Evolutionary conservation across 2,329 filamentous ascomycete species (phyloP).

Genomic region (Verticillium tricorpus): DNA sequence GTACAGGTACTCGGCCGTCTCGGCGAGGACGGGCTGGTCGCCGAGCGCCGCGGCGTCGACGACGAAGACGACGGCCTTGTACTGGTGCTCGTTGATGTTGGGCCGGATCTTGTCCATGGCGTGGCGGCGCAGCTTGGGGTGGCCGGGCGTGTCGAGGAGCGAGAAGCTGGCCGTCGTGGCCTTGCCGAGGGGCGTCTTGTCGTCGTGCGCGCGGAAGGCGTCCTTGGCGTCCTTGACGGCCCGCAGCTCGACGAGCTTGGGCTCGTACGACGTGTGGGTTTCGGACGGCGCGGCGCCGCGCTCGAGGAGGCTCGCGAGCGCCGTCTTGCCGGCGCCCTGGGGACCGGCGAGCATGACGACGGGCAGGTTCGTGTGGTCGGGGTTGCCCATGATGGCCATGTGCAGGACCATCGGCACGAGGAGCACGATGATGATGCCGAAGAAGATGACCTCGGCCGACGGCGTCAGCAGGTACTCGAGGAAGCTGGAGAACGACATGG

Average conservation of each 20-base stretch:
- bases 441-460: slow-evolving; percentile 56
- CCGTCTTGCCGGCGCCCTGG: slow-evolving; percentile 80
- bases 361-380: slow-evolving; percentile 63
- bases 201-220: slow-evolving; percentile 44
- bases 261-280: slow-evolving; percentile 53
- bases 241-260: slow-evolving; percentile 50
- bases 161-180: not conserved
- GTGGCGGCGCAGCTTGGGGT: slow-evolving; percentile 79
- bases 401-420: slow-evolving; percentile 75
- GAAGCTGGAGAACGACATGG: slow-evolving; percentile 34
- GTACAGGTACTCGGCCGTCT: slow-evolving; percentile 81
- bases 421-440: slow-evolving; percentile 68
- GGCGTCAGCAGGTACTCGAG: slow-evolving; percentile 54
- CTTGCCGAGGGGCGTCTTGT: slow-evolving; percentile 3
- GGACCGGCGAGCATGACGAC: slow-evolving; percentile 80
- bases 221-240: slow-evolving; percentile 39
- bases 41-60: slow-evolving; percentile 75
- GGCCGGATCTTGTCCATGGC: slow-evolving; percentile 53
- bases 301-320: slow-evolving; percentile 72
- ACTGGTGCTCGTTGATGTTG: slow-evolving; percentile 38
- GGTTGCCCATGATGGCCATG: slow-evolving; percentile 63
- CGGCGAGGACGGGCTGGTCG: slow-evolving; percentile 57
- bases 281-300: slow-evolving; percentile 37
- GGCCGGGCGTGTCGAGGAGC: slow-evolving; percentile 86
- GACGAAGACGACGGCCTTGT: slow-evolving; percentile 77